Evolutionary conservation across 2,329 filamentous ascomycete genomes (phyloP), one percentile per base, ranked within the genome.

Genomic region (Tolypocladium inflatum): DNA sequence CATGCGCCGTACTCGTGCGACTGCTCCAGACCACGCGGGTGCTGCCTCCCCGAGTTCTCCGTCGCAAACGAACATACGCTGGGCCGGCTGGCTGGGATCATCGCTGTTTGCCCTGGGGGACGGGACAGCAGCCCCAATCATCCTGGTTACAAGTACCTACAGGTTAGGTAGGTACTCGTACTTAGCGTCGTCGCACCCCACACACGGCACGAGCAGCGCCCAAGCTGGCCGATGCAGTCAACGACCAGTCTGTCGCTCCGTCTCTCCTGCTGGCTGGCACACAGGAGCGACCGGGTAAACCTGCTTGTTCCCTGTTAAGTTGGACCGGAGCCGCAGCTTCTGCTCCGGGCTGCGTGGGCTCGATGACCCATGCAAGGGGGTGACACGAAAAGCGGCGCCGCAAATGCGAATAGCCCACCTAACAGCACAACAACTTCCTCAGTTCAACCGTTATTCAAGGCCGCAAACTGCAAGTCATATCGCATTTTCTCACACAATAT

Each of bases 291-390:
- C 52, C 51, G 2, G 4, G 37, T 23, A 55, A 42, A 55, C 53
- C 38, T 55, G 53, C 37, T 55, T 33, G 19, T 37, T 37, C 30
- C 30, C 48, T 35, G 48, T 9, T 35, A 23, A 21, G 23, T 39
- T 33, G 35, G n/a, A 37, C 10, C 4, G n/a, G 51, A 41, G 17
- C 55, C 54, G 57, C 57, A 59, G 48, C 57, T 53, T 56, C 52
- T 59, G 57, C 57, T 56, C 57, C 54, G 54, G 54, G 48, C 33
- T 35, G 23, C 26, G 30, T 19, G 48, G 30, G 15, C 48, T 15
- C 37, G 19, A 35, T 13, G 26, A 30, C 30, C 45, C 45, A 19
- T 30, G 45, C 13, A n/a, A n/a, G n/a, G n/a, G n/a, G n/a, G n/a
- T n/a, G n/a, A n/a, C n/a, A n/a, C n/a, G n/a, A n/a, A n/a, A n/a